These are phyloP conservation scores for Phyllosticta citriasiana DNA, from an alignment of 2,329 filamentous ascomycete species.

Conservation along the genomic window DNA sequence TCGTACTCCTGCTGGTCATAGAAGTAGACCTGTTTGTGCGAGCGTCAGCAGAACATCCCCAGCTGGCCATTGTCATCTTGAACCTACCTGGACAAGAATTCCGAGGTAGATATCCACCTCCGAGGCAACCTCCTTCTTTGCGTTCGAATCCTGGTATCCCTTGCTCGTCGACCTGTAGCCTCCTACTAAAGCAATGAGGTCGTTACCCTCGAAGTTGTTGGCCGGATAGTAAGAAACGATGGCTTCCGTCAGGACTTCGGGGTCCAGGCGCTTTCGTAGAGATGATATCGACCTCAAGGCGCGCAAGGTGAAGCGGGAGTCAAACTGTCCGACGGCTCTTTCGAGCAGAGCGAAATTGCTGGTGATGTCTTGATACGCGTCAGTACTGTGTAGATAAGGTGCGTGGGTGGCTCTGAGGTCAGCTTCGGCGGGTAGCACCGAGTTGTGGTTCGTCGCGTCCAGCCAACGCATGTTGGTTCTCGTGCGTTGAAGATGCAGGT, in stretches of 20 bases:
- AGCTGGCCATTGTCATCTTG: neutral
- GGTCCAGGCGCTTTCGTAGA: conserved; percentile 79
- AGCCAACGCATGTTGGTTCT: neutral
- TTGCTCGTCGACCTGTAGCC: conserved; percentile 32
- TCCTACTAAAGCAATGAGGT: conserved; percentile 60
- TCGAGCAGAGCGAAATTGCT: conserved; percentile 87
- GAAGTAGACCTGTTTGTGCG: conserved; percentile 60
- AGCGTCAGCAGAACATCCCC: conserved; percentile 13
- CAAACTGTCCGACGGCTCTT: conserved; percentile 83
- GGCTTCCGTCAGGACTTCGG: conserved; percentile 70
- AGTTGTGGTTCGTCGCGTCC: neutral
- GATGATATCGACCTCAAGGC: conserved; percentile 92
- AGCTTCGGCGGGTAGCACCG: neutral
- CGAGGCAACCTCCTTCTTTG: conserved; percentile 72
- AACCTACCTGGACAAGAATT: conserved; percentile 49
- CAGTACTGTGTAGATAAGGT: neutral
- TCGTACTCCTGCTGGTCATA: conserved; percentile 77
- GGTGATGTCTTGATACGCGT: conserved; percentile 67
- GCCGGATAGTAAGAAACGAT: conserved; percentile 71
- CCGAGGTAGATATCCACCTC: conserved; percentile 85
- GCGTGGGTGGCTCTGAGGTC: neutral
- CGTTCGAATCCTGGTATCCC: conserved; percentile 45
- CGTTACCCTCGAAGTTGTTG: conserved; percentile 56
- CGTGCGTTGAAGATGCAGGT: neutral
- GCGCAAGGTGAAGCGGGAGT: conserved; percentile 87